A percentile compares a stretch with the other conserved stretches of the same genome.
These are phyloP conservation scores for Musa troglodytarum DNA, from an alignment of 176 grass and related monocot genomes.

Conservation along the genomic window DNA sequence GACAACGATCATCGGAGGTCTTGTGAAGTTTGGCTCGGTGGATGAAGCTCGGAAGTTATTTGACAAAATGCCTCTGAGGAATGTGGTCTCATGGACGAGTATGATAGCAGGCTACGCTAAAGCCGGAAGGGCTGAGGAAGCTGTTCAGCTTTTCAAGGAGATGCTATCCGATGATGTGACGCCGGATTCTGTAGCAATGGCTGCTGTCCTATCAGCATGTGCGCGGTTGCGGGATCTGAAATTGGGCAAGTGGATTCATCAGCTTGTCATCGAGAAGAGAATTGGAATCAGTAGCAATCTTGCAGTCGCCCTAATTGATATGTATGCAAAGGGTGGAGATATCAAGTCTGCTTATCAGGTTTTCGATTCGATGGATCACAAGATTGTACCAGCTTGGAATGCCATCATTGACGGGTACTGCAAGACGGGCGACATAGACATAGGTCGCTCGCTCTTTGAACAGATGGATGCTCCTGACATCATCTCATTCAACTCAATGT, in stretches of 20 bases:
- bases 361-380: conserved; percentile 38
- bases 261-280: conserved; percentile 28
- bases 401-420: conserved; percentile 63
- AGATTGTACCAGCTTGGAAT: conserved; percentile 47
- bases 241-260: conserved; percentile 38
- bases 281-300: conserved; percentile 36
- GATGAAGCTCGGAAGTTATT: conserved; percentile 32
- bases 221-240: conserved; percentile 40
- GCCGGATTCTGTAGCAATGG: conserved; percentile 41
- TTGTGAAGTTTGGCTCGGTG: conserved; percentile 34
- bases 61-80: conserved; percentile 35
- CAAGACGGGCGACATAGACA: conserved; percentile 38
- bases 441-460: conserved; percentile 44
- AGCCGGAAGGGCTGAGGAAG: conserved; percentile 27
- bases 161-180: conserved; percentile 38
- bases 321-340: conserved; percentile 66
- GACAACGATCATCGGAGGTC: conserved; percentile 43
- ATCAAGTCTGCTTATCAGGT: conserved; percentile 29
- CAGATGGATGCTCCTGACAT: conserved; percentile 40
- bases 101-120: conserved; percentile 44
- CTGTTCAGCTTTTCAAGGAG: conserved; percentile 38
- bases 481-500: conserved; percentile 67
- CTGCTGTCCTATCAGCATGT: conserved; percentile 35
- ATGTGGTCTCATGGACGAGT: conserved; percentile 61
- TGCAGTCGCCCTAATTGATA: conserved; percentile 47